phyloP scores from a whole-genome alignment of 1,139 yeast species.

The Candida tropicalis region DNA sequence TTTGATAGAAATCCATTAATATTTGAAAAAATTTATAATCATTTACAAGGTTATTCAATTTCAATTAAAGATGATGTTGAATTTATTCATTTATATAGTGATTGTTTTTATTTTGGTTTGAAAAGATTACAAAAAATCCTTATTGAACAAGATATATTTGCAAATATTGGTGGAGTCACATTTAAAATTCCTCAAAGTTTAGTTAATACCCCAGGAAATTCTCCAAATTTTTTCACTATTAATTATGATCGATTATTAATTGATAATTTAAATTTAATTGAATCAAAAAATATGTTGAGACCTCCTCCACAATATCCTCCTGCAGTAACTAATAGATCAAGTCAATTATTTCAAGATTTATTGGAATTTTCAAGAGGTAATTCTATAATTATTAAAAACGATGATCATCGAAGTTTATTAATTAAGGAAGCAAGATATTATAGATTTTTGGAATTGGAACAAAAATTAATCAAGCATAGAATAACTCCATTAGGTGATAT shows the following conservation, averaged over 20 bases:
- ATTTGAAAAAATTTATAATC: slow-evolving; percentile 66
- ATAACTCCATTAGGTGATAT: slow-evolving; percentile 59
- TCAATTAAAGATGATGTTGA: slow-evolving; percentile 59
- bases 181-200: slow-evolving; percentile 62
- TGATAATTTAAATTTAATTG: slow-evolving; percentile 45
- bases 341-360: slow-evolving; percentile 61
- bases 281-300: slow-evolving; percentile 50
- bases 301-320: slow-evolving; percentile 79
- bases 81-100: slow-evolving; percentile 66
- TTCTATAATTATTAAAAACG: slow-evolving; percentile 45
- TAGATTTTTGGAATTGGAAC: slow-evolving; percentile 75
- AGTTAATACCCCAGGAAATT: slow-evolving; percentile 61
- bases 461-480: slow-evolving; percentile 57
- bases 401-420: slow-evolving; percentile 57
- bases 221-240: slow-evolving; percentile 75
- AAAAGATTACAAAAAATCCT: slow-evolving; percentile 55
- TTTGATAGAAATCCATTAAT: slow-evolving; percentile 78
- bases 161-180: slow-evolving; percentile 60
- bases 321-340: slow-evolving; percentile 54
- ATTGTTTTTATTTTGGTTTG: slow-evolving; percentile 72
- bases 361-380: slow-evolving; percentile 61
- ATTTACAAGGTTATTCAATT: slow-evolving; percentile 78
- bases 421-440: slow-evolving; percentile 76
- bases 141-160: slow-evolving; percentile 57
- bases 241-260: slow-evolving; percentile 52